Conservation (phyloP, 139 green algal genomes). For the Chlorella sp. region DNA sequence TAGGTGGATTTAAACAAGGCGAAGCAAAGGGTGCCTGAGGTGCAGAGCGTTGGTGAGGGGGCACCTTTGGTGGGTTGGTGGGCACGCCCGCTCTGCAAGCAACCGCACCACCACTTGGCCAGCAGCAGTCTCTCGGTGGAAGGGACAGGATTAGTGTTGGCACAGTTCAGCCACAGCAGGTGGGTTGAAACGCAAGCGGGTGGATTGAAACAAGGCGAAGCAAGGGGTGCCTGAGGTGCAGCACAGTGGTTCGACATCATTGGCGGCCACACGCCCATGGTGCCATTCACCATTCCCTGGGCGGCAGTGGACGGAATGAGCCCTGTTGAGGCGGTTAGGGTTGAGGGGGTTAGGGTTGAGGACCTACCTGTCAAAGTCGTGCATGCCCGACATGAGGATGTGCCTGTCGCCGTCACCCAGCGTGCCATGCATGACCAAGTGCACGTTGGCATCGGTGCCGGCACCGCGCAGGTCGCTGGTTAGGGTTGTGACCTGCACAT, state of each 20-base stretch:
- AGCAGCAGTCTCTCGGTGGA: no score
- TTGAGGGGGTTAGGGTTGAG: not conserved
- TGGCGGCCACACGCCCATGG: no score
- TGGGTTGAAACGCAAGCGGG: no score
- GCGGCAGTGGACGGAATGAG: not conserved
- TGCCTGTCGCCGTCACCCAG: conserved; percentile 15
- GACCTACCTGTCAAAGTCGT: conserved; percentile 43
- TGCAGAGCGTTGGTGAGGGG: not conserved
- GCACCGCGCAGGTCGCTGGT: conserved; percentile 42
- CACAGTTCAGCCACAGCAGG: no score
- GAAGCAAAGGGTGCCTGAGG: conserved; percentile 1
- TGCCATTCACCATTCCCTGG: no score
- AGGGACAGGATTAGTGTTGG: no score
- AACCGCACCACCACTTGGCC: no score
- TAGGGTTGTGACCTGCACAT: conserved; percentile 19
- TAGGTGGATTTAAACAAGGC: no score
- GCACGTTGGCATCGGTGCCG: conserved; percentile 53
- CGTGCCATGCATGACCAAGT: conserved; percentile 32
- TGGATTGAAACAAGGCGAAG: no score
- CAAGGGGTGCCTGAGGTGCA: not conserved
- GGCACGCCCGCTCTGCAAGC: no score
- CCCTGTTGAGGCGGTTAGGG: not conserved
- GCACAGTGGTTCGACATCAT: no score
- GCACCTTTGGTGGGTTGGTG: no score
- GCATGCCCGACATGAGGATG: conserved; percentile 32